Base-by-base conservation (phyloP, 495 filamentous ascomycete genomes). In the Xeromyces bisporus region DNA sequence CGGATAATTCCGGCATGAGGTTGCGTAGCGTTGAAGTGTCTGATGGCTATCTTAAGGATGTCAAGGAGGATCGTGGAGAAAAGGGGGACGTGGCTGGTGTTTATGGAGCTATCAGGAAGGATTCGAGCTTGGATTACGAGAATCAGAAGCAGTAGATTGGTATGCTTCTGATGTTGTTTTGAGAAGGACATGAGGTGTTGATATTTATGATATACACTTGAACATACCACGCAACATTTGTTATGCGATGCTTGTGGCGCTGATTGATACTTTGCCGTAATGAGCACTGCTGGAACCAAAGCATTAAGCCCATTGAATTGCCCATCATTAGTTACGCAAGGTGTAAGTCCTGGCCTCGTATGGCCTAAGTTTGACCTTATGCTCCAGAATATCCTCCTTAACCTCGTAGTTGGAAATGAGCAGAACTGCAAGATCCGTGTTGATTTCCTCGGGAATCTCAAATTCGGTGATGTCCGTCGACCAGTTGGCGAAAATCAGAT, bases 81-180 rank as follows among this genome's bases (percentile, higher is more conserved):
- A 75, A 64, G 47, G 86, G 83, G 1, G 86, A 93, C 58, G 64
- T 93, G 46, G 80, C 82, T 10, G 78, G 68, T 4, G 78, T 93
- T 28, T 91, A 92, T 59, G 83, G 84, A 0, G 75, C 68, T 3
- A 69, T 76, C 32, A 64, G 82, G 45, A 56, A 67, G 58, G 71
- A 75, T 50, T 65, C 60, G 29, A 81, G 82, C 0, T 47, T 87
- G 52, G 61, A 71, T 43, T 89, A 66, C 59, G 77, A 77, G 44
- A 81, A 59, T 24, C 34, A 56, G 34, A 9, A 31, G 17, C 3
- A n/a, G 15, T 8, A 20, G 15, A 15, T 29, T 15, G 15, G 15
- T 18, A 8, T 14, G n/a, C n/a, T n/a, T n/a, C n/a, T n/a, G n/a
- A n/a, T n/a, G n/a, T n/a, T n/a, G n/a, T n/a, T n/a, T n/a, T n/a